Evolutionary conservation across 805 yeast genomes (phyloP).

Genomic region (Candida broadrunensis): DNA sequence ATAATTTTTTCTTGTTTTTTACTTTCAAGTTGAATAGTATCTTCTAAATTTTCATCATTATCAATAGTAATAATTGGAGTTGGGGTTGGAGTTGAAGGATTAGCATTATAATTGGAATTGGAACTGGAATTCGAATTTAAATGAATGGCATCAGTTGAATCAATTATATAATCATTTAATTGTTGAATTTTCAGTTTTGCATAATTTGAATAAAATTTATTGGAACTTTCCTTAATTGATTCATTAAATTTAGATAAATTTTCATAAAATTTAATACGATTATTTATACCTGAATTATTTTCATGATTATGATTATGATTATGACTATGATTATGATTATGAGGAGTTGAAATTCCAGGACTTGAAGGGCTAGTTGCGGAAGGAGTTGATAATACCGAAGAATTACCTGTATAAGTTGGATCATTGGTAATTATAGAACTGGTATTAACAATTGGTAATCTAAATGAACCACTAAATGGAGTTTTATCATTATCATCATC

Average conservation of each 20-base stretch:
- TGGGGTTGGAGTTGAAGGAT: background rate
- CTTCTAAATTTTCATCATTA: constrained; percentile 3
- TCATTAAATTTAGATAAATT: constrained; percentile 17
- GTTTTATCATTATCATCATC: background rate
- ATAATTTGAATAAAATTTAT: constrained; percentile 14
- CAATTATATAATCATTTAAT: constrained; percentile 10
- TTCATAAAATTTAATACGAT: constrained; percentile 22
- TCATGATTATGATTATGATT: background rate
- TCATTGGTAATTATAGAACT: background rate
- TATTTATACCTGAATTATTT: background rate
- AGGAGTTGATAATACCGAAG: background rate
- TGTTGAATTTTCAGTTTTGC: constrained; percentile 13
- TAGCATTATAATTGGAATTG: background rate
- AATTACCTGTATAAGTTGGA: background rate
- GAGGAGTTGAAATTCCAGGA: background rate
- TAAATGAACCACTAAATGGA: background rate
- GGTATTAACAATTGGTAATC: background rate
- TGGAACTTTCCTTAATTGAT: constrained; percentile 20
- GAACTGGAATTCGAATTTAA: background rate
- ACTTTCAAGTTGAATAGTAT: constrained; percentile 3
- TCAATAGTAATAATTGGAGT: background rate
- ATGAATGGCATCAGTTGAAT: background rate
- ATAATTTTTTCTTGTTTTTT: background rate
- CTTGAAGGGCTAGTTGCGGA: background rate
- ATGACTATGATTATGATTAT: background rate